A percentile compares a stretch with the other conserved stretches of the same genome.
These are phyloP conservation scores for Aspergillus kassunensis DNA, from an alignment of 495 filamentous ascomycete genomes.

Conservation along the genomic window DNA sequence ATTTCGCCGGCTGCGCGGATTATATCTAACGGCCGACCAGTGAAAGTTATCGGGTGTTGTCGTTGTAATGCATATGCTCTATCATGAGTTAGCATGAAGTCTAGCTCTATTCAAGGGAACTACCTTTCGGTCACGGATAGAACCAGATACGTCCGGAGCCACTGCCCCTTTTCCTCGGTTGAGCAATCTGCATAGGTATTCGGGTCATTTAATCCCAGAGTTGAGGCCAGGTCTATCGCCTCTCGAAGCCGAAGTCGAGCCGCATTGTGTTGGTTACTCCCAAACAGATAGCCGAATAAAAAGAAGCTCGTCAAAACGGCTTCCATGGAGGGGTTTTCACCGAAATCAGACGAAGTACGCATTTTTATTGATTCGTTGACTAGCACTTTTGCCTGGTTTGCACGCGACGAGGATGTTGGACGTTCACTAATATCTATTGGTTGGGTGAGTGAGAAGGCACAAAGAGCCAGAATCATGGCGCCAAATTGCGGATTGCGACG, in stretches of 20 bases:
- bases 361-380: constrained; percentile 75
- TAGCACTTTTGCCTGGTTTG: constrained; percentile 53
- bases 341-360: constrained; percentile 66
- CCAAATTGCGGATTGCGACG: constrained; percentile 65
- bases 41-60: constrained; percentile 39
- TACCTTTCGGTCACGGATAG: constrained; percentile 58
- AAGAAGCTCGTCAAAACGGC: constrained; percentile 76
- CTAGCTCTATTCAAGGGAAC: neutral
- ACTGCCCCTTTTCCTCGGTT: constrained; percentile 40
- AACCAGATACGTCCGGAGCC: constrained; percentile 50
- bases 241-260: constrained; percentile 60
- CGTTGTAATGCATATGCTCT: constrained; percentile 73
- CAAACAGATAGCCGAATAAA: constrained; percentile 71
- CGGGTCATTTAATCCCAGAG: constrained; percentile 56
- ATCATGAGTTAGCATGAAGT: neutral
- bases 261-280: constrained; percentile 54
- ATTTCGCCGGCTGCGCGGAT: constrained; percentile 38
- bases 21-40: constrained; percentile 36
- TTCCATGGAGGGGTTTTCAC: constrained; percentile 66
- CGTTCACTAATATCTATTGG: constrained; percentile 57
- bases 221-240: constrained; percentile 53
- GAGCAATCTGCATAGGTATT: constrained; percentile 43
- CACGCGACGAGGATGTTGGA: constrained; percentile 40
- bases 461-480: constrained; percentile 65
- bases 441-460: constrained; percentile 81